phyloP scores from a whole-genome alignment of 75 land plant species.

The Isoetes taiwanensis region DNA sequence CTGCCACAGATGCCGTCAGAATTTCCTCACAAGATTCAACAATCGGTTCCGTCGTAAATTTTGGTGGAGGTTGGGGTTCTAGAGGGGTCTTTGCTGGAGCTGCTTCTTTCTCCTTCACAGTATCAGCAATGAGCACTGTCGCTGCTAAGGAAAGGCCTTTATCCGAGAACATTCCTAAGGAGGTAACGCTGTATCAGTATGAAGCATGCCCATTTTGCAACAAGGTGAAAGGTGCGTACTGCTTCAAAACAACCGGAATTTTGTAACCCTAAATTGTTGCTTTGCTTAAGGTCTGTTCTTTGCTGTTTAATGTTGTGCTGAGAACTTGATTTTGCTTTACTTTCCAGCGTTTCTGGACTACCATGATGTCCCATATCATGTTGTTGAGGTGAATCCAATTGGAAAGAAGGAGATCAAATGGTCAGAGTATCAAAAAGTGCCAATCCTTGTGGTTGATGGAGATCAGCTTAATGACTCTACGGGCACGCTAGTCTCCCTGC shows the following conservation, averaged over 20 bases:
- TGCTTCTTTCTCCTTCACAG: constrained; percentile 47
- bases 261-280: not conserved
- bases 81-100: constrained; percentile 54
- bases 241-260: not conserved
- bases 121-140: constrained; percentile 27
- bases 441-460: constrained; percentile 85
- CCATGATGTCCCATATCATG: constrained; percentile 72
- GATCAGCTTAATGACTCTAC: constrained; percentile 85
- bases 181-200: constrained; percentile 87
- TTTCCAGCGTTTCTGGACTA: constrained; percentile 85
- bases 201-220: constrained; percentile 99
- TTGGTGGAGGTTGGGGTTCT: too few species aligned
- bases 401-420: constrained; percentile 93
- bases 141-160: constrained; percentile 48
- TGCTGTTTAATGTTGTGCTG: not conserved
- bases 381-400: constrained; percentile 94
- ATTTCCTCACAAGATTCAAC: too few species aligned
- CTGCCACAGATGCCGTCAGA: too few species aligned
- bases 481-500: constrained; percentile 29
- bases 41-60: too few species aligned
- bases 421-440: constrained; percentile 98
- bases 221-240: constrained; percentile 83
- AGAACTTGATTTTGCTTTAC: constrained; percentile 1
- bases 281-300: not conserved
- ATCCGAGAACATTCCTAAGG: constrained; percentile 37